Evolutionary conservation across 768 basidiomycete genomes (phyloP), one percentile per base, ranked within the genome.

Genomic region (Fistulinella prunicolor): DNA sequence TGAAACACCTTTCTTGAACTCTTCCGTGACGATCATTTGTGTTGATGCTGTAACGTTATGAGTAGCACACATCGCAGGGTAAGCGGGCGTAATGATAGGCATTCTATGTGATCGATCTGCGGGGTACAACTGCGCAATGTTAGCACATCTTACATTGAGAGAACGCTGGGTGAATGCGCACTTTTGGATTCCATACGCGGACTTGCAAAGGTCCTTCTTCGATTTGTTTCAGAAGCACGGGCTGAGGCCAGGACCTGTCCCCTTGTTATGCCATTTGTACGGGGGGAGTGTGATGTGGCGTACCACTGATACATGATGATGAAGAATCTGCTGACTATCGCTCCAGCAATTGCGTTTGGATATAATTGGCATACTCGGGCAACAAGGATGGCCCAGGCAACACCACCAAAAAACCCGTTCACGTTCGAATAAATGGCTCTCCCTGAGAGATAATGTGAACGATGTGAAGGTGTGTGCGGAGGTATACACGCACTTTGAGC

Each of bases 11-110:
- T 87, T 83, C 73, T 92, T 89, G 67, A 97, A 94, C 61, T 99
- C 96, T 57, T 91, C 85, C 0, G 89, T 94, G 77, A 96, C 93
- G 46, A 99, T 89, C 77, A 87, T 85, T 70, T 96, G 92, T 5
- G 95, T 98, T 9, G 94, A 96, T 36, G 82, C 81, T 43, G 93
- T 94, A 51, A 98, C 94, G 60, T 98, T 99, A 72, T 99, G 96
- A 16, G 96, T 99, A 21, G 95, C 83, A 67, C 95, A 98, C 95
- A 99, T 99, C 6, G 95, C 86, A 38, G 96, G 96, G 69, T 97
- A 99, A 10, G 96, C 94, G 3, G 96, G 96, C 2, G 96, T 99
- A 59, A 99, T 98, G 61, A 99, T 97, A 12, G 96, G 96, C 96
- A 98, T 98, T 56, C 92, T 81, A 70, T 99, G 96, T n/a, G 89